Conservation (phyloP, 345 rosid species). For the Dimocarpus longan region DNA sequence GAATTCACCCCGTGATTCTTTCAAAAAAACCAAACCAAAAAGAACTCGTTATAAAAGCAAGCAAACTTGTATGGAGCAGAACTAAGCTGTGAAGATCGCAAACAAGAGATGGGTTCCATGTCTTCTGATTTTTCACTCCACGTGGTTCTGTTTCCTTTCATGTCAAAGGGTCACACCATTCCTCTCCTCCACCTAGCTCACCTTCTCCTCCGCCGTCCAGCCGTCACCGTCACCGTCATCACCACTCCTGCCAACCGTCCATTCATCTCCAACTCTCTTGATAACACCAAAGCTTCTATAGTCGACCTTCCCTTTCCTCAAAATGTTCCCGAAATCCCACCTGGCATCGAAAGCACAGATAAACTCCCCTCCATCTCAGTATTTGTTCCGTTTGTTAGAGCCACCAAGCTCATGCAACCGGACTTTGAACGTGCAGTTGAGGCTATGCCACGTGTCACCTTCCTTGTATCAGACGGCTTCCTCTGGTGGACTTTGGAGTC, state of each 20-base stretch:
- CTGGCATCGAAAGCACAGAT: conserved; percentile 69
- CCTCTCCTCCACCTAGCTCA: conserved; percentile 70
- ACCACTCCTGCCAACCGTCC: conserved; percentile 68
- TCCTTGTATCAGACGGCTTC: conserved; percentile 71
- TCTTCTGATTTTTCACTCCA: conserved; percentile 28
- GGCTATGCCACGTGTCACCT: conserved; percentile 42
- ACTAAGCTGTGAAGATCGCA: too few relatives aligned
- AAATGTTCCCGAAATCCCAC: conserved; percentile 46
- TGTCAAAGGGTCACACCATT: conserved; percentile 85
- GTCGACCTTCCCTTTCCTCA: conserved; percentile 56
- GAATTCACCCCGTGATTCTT: too few relatives aligned
- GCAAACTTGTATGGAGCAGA: too few relatives aligned
- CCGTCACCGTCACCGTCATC: conserved; percentile 52
- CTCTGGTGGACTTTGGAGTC: conserved; percentile 84
- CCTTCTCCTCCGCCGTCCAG: conserved; percentile 55
- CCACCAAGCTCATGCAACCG: conserved; percentile 63
- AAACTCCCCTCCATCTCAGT: conserved; percentile 67
- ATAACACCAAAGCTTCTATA: conserved; percentile 36
- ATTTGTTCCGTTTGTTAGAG: conserved; percentile 45
- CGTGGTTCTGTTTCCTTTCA: conserved; percentile 74
- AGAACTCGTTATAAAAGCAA: too few relatives aligned
- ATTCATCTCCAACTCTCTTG: conserved; percentile 51
- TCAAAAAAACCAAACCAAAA: too few relatives aligned
- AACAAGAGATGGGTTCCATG: neutral
- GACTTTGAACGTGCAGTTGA: conserved; percentile 47